phyloP scores from a whole-genome alignment of 371 early-diverging fungal species.

The Catenaria anguillulae region DNA sequence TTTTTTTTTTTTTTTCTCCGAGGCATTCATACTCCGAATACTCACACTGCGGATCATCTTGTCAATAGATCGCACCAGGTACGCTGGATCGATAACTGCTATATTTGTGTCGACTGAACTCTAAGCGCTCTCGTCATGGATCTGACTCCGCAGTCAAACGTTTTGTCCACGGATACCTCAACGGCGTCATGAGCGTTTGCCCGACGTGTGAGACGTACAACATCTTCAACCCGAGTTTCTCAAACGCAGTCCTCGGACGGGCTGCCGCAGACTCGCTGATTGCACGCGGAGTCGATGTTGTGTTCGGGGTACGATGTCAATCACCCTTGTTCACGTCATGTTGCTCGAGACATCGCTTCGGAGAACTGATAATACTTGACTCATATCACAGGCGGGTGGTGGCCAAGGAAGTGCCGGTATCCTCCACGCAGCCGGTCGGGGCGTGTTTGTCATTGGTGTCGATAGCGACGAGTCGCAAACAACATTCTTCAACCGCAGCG shows the following conservation, averaged over 20 bases:
- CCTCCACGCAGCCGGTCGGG: background rate
- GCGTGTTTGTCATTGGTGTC: slow-evolving; percentile 12
- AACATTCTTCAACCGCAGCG: slow-evolving; percentile 7
- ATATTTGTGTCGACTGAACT: too few species aligned
- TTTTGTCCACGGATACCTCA: slow-evolving; percentile 9
- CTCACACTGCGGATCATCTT: too few species aligned
- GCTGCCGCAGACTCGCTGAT: background rate
- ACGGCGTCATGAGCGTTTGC: slow-evolving; percentile 5
- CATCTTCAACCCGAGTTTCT: slow-evolving; percentile 6
- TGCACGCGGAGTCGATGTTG: slow-evolving; percentile 9
- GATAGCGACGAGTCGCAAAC: slow-evolving; percentile 10
- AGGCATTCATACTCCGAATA: too few species aligned
- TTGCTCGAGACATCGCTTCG: too few species aligned
- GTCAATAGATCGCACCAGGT: too few species aligned
- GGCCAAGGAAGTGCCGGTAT: slow-evolving; percentile 7
- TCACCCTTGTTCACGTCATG: too few species aligned
- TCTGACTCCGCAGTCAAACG: background rate
- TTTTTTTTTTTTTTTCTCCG: too few species aligned
- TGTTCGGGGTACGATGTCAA: slow-evolving; percentile 7
- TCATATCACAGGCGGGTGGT: slow-evolving; percentile 7
- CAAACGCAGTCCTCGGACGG: background rate
- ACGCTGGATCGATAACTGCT: too few species aligned
- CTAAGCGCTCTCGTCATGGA: too few species aligned
- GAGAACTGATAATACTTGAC: too few species aligned
- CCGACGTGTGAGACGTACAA: background rate